Evolutionary conservation across 129 eudicot genomes (phyloP), one percentile per base, ranked within the genome.

Genomic region (Kitagawia praeruptora): DNA sequence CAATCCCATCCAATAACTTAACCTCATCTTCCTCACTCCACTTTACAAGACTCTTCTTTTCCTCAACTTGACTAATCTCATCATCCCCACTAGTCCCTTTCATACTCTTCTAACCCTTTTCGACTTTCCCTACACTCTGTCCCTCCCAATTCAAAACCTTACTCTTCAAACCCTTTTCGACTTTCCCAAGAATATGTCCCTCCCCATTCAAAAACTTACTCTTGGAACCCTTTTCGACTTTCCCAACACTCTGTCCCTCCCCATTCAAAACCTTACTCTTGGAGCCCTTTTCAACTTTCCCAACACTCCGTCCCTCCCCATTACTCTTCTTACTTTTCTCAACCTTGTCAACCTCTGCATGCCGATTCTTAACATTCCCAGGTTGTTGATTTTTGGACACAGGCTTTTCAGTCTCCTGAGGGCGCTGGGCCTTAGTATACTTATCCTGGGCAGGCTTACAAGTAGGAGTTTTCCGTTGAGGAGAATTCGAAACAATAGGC

Each of bases 1-100:
- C 34, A 64, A 87, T 76, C 16, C 94, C 94, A 45, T 81, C 69
- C 38, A 89, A 58, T 7, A 89, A 18, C 15, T 53, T 53, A 56
- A 84, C 66, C 71, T 87, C 88, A 69, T 87, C 91, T 0, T 82
- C 82, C 39, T 78, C 89, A 8, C 12, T 39, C 47, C 46, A 71
- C 44, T 37, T 21, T 9, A 23, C 4, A 40, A 16, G 21, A 71
- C 44, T 4, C 75, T 15, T 39, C 11, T 21, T 31, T 31, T 40
- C 44, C 44, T 71, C 44, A 34, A 9, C 49, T 3, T 40, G 28
- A 40, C 31, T 18, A 3, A 25, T 5, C 27, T 39, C 75, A 16
- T 18, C 47, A 19, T 71, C 75, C 47, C 74, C 45, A 31, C 40
- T 69, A 19, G 4, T 7, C n/a, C 8, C 27, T 54, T 56, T 58